Base-by-base conservation (phyloP, 1,284 basidiomycete species). In the Papiliotrema fonsecae region DNA sequence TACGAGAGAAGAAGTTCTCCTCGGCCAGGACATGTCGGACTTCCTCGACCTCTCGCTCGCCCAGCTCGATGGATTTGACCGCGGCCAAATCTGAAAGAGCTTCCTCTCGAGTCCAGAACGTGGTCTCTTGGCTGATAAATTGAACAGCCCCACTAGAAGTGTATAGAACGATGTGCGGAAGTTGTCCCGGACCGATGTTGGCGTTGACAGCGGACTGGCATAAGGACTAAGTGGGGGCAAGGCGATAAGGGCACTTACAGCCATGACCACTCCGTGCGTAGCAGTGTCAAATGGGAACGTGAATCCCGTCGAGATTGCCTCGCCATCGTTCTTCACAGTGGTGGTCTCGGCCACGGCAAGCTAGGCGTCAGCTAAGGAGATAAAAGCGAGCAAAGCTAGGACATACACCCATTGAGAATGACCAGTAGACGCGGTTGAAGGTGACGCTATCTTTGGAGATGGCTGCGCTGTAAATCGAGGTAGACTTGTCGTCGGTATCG, bases 101-200 rank as follows among this genome's bases (percentile, higher is more conserved):
- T 65, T 97, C 93, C 65, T 97, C 91, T 35, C 89, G 78, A 0
- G 79, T 81, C 91, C 90, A 97, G 6, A 25, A 26, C 13, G 52
- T 50, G 14, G 21, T 37, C 18, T 83, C 78, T 27, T 82, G 78
- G 41, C 83, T 77, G 81, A 87, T 86, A 10, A 87, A 75, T 58
- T 91, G 88, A 10, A 96, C 64, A 0, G 87, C 78, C 10, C 90
- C 90, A 0, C 86, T 86, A 5, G 81, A 82, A 0, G 88, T 90
- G 1, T 84, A 83, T 30, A 91, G 51, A 16, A 85, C 70, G 4
- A 61, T 45, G 3, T 51, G 54, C 7, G 63, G 60, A 14, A 57
- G 47, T 39, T 57, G 50, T 26, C 54, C 49, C 14, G 50, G 41
- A 30, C 39, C 35, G 45, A 62, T 11, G 32, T 42, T 51, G 7